Conservation (phyloP, 768 basidiomycete species). For the Suillus lakei region DNA sequence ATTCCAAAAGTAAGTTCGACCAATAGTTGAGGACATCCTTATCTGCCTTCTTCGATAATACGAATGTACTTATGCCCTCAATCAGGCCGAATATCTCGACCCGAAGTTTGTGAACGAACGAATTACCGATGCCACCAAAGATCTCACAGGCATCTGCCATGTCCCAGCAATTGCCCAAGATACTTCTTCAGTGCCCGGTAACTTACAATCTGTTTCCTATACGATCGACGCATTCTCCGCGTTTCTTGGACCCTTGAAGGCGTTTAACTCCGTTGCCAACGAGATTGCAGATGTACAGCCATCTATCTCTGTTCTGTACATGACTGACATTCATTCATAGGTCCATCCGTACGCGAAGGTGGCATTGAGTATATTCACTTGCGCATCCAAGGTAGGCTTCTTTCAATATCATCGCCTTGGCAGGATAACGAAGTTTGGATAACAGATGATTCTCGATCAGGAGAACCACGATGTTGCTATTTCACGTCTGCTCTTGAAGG, state of each 20-base stretch:
- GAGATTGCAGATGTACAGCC: background rate
- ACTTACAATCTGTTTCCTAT: background rate
- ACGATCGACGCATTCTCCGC: background rate
- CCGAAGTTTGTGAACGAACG: background rate
- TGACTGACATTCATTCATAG: background rate
- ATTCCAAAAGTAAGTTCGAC: background rate
- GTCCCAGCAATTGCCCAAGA: fast-evolving
- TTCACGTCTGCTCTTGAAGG: background rate
- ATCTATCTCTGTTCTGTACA: background rate
- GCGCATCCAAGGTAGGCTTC: background rate
- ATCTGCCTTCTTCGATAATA: background rate
- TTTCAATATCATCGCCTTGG: background rate
- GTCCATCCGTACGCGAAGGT: background rate
- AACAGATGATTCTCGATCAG: background rate
- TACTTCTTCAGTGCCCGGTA: background rate
- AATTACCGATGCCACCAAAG: too few species aligned
- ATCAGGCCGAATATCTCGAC: background rate
- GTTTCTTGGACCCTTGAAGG: background rate
- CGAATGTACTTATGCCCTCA: too few species aligned
- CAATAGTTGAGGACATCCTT: too few species aligned
- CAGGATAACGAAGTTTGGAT: background rate
- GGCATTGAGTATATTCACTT: background rate
- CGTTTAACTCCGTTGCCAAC: background rate
- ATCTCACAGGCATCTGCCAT: too few species aligned
- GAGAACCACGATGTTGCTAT: background rate